phyloP scores from a whole-genome alignment of 2,329 filamentous ascomycete genomes.

The Monosporascus cannonballus region DNA sequence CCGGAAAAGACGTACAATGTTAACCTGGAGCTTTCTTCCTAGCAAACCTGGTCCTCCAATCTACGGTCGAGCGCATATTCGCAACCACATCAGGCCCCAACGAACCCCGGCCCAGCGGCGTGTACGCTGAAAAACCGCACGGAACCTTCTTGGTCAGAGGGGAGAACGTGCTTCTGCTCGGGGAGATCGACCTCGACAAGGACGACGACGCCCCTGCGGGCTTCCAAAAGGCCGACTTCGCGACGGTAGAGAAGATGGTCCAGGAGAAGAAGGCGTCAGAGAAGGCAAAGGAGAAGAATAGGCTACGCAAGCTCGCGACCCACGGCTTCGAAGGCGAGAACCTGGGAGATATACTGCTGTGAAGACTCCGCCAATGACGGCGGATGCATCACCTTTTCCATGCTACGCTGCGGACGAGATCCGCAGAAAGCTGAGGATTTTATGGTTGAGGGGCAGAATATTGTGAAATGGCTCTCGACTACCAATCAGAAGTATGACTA shows the following conservation, averaged over 20 bases:
- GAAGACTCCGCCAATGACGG: slow-evolving; percentile 31
- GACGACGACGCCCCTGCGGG: slow-evolving; percentile 78
- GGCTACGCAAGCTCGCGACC: slow-evolving; percentile 63
- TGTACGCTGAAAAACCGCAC: slow-evolving; percentile 80
- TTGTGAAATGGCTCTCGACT: slow-evolving; percentile 51
- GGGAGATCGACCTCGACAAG: slow-evolving; percentile 94
- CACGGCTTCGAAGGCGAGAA: slow-evolving; percentile 88
- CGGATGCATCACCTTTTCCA: neutral
- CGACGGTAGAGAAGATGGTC: slow-evolving; percentile 65
- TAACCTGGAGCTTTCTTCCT: slow-evolving; percentile 8
- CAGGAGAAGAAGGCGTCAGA: slow-evolving; percentile 64
- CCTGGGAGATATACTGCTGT: slow-evolving; percentile 64
- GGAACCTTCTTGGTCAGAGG: slow-evolving; percentile 90
- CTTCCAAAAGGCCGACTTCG: slow-evolving; percentile 59
- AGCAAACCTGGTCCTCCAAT: slow-evolving; percentile 95
- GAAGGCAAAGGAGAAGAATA: slow-evolving; percentile 67
- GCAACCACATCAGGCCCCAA: slow-evolving; percentile 29
- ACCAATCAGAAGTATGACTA: slow-evolving; percentile 2
- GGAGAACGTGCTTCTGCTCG: slow-evolving; percentile 93
- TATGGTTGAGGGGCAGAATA: slow-evolving; percentile 46
- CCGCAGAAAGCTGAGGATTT: no score
- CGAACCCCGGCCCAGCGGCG: slow-evolving; percentile 32
- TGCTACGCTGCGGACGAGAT: no score
- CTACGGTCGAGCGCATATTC: slow-evolving; percentile 85
- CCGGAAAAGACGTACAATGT: slow-evolving; percentile 1